phyloP scores from a whole-genome alignment of 1,284 basidiomycete species.

The Coniferiporia weirii region DNA sequence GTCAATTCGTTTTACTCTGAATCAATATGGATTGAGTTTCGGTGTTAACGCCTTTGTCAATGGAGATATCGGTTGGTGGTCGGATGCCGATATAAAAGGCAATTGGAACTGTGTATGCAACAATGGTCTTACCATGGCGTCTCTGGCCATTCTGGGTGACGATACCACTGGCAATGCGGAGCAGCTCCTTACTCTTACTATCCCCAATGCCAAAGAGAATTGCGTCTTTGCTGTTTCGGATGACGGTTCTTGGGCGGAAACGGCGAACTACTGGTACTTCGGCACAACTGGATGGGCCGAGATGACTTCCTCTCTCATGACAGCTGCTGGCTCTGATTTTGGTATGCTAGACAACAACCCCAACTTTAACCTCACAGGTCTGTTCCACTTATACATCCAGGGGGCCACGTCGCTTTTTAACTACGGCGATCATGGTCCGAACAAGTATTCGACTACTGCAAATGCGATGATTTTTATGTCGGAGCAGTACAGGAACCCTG shows the following conservation, averaged over 20 bases:
- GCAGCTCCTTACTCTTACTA: slow-evolving; percentile 61
- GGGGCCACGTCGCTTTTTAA: slow-evolving; percentile 88
- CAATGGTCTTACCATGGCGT: slow-evolving; percentile 81
- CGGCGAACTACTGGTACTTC: slow-evolving; percentile 95
- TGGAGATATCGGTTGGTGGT: slow-evolving; percentile 56
- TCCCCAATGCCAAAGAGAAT: slow-evolving; percentile 74
- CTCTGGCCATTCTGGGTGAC: slow-evolving; percentile 86
- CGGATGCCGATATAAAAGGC: slow-evolving; percentile 47
- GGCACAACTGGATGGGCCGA: slow-evolving; percentile 93
- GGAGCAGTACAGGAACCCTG: slow-evolving; percentile 59
- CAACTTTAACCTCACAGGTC: slow-evolving; percentile 69
- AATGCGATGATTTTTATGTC: slow-evolving; percentile 75
- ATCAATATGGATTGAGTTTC: slow-evolving; percentile 71
- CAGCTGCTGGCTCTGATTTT: slow-evolving; percentile 83
- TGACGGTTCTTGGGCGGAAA: slow-evolving; percentile 96
- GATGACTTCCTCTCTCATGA: slow-evolving; percentile 77
- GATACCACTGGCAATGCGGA: slow-evolving; percentile 74
- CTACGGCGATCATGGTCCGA: slow-evolving; percentile 92
- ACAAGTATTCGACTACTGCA: slow-evolving; percentile 86
- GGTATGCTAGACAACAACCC: slow-evolving; percentile 68
- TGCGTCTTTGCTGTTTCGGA: slow-evolving; percentile 62
- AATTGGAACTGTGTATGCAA: slow-evolving; percentile 99
- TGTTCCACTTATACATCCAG: slow-evolving; percentile 87
- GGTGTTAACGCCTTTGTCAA: slow-evolving; percentile 52
- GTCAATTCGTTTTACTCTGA: slow-evolving; percentile 70